Evolutionary conservation across 176 grass and related monocot species (phyloP).

Genomic region (Raddia guianensis): DNA sequence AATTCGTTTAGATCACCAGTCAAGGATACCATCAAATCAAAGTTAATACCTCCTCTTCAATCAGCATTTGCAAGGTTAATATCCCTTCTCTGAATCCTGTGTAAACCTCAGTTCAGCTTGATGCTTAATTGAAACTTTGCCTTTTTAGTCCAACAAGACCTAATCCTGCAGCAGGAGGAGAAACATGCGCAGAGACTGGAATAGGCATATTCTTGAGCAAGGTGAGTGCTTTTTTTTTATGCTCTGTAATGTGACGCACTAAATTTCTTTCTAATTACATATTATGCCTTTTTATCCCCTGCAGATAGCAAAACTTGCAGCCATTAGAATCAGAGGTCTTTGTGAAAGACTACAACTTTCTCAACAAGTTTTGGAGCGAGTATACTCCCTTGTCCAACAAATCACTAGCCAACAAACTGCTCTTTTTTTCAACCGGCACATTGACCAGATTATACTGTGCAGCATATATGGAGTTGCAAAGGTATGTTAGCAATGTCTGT

Average conservation of each 20-base stretch:
- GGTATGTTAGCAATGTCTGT: constrained; percentile 42
- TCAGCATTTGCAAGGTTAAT: constrained; percentile 91
- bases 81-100: constrained; percentile 24
- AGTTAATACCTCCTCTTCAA: constrained; percentile 83
- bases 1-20: constrained; percentile 87
- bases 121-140: constrained; percentile 29
- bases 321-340: constrained; percentile 94
- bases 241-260: constrained; percentile 10
- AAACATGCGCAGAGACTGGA: constrained; percentile 94
- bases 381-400: constrained; percentile 86
- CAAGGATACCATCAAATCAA: constrained; percentile 77
- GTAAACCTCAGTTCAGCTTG: constrained; percentile 1
- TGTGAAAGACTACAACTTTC: constrained; percentile 87
- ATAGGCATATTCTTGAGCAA: constrained; percentile 94
- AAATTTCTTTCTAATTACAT: constrained; percentile 32
- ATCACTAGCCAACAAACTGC: constrained; percentile 79
- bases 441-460: constrained; percentile 96
- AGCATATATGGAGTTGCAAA: constrained; percentile 96
- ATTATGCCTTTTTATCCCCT: constrained; percentile 19
- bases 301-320: constrained; percentile 83
- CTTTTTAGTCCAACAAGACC: constrained; percentile 75
- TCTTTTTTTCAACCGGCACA: constrained; percentile 95
- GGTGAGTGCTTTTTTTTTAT: constrained; percentile 36
- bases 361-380: constrained; percentile 76
- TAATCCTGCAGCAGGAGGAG: constrained; percentile 80